These are phyloP conservation scores for Geosmithia morbida DNA, from an alignment of 2,329 filamentous ascomycete genomes.

Conservation along the genomic window DNA sequence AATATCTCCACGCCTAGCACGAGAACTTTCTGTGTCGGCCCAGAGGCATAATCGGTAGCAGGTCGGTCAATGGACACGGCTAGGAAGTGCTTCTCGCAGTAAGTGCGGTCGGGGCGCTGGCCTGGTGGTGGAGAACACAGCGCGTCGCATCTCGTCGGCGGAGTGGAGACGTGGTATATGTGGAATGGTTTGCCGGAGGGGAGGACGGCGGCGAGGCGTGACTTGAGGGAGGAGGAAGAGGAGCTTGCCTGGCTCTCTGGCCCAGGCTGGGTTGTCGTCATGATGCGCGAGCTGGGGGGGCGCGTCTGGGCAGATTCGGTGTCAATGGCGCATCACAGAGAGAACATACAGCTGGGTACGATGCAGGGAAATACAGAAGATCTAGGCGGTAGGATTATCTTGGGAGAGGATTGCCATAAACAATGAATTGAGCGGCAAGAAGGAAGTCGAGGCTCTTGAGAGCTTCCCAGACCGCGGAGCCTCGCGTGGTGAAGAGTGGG, in stretches of 20 bases:
- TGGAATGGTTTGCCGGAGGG: constrained; percentile 45
- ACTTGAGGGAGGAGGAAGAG: constrained; percentile 2
- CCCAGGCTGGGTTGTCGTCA: neutral
- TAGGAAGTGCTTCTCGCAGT: constrained; percentile 71
- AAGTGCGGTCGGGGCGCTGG: constrained; percentile 60
- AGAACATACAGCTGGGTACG: neutral
- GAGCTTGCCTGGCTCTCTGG: neutral
- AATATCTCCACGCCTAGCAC: constrained; percentile 77
- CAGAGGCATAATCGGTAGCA: constrained; percentile 1
- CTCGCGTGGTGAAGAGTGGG: neutral
- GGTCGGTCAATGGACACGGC: constrained; percentile 30
- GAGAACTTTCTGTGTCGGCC: constrained; percentile 31
- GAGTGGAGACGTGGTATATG: constrained; percentile 78
- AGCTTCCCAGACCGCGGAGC: neutral
- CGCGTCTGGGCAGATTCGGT: neutral
- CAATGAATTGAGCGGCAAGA: neutral
- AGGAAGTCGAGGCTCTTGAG: neutral
- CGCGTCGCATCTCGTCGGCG: constrained; percentile 57
- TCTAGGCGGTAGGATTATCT: neutral
- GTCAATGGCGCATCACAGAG: neutral
- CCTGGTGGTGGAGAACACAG: constrained; percentile 70
- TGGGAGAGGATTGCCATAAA: neutral
- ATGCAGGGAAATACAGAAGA: neutral
- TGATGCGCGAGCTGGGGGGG: neutral
- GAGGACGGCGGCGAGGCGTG: constrained; percentile 29